Conservation (phyloP, 495 filamentous ascomycete genomes). For the Cairneyella variabilis region DNA sequence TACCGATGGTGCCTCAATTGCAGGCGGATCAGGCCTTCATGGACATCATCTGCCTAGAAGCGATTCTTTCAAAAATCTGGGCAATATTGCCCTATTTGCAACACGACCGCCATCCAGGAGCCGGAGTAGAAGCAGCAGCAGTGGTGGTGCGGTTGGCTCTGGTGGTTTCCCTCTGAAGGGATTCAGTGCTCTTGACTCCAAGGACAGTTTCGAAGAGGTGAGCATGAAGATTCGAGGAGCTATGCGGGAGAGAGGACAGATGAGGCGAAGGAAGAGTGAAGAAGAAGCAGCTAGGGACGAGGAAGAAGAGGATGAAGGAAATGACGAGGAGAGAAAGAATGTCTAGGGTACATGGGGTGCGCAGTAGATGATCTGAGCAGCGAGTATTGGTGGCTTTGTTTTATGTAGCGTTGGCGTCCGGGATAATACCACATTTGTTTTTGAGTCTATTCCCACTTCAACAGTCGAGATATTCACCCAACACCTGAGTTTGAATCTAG, state of each 20-base stretch:
- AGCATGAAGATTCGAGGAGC: constrained; percentile 80
- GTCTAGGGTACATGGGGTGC: constrained; percentile 9
- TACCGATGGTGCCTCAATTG: constrained; percentile 19
- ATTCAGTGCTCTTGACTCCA: constrained; percentile 68
- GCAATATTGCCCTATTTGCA: constrained; percentile 82
- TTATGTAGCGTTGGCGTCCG: constrained; percentile 24
- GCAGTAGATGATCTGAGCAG: neutral
- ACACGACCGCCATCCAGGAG: constrained; percentile 73
- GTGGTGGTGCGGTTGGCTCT: constrained; percentile 52
- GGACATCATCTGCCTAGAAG: constrained; percentile 62
- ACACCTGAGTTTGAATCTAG: too few relatives aligned
- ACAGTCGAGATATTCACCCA: too few relatives aligned
- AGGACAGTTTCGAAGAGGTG: constrained; percentile 75
- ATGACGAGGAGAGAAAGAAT: constrained; percentile 21
- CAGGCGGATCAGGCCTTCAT: constrained; percentile 17
- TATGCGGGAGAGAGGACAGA: constrained; percentile 79
- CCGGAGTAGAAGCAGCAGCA: constrained; percentile 68
- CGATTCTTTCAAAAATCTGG: constrained; percentile 88
- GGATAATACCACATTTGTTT: constrained; percentile 22
- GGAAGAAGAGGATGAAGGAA: constrained; percentile 13
- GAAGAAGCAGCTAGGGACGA: constrained; percentile 21
- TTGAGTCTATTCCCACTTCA: too few relatives aligned
- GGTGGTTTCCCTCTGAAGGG: constrained; percentile 62
- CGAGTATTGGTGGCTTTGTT: neutral
- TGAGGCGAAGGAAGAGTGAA: constrained; percentile 62